phyloP scores from a whole-genome alignment of 768 basidiomycete species.

The Kwoniella dejecticola region DNA sequence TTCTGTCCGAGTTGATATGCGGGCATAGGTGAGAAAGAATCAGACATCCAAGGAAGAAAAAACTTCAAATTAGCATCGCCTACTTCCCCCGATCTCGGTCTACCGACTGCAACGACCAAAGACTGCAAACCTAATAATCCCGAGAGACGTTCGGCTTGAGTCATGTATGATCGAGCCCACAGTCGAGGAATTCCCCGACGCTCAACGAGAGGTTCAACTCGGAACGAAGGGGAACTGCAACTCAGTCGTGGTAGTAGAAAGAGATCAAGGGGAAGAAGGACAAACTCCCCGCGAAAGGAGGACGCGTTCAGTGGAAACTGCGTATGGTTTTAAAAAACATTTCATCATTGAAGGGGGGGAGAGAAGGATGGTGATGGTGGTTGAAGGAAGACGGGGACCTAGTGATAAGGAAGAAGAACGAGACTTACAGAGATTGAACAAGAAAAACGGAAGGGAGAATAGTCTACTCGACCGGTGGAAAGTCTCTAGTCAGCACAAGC shows the following conservation, averaged over 20 bases:
- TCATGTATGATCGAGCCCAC: slow-evolving; percentile 18
- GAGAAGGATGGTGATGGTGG: slow-evolving; percentile 2
- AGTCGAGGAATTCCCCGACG: slow-evolving; percentile 31
- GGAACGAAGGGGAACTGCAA: slow-evolving; percentile 35
- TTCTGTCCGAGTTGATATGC: slow-evolving; percentile 10
- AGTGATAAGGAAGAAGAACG: not conserved
- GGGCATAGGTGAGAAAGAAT: slow-evolving; percentile 19
- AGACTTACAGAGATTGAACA: slow-evolving; percentile 11
- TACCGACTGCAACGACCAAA: slow-evolving; percentile 30
- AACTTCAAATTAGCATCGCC: slow-evolving; percentile 55
- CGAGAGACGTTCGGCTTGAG: slow-evolving; percentile 14
- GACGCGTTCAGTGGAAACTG: slow-evolving; percentile 58
- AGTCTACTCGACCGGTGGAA: not conserved
- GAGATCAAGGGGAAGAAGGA: slow-evolving; percentile 24
- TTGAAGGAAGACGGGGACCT: not conserved
- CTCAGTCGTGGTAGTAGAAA: slow-evolving; percentile 35
- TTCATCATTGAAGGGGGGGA: slow-evolving; percentile 47
- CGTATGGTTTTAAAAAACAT: slow-evolving; percentile 56
- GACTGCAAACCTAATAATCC: slow-evolving; percentile 23
- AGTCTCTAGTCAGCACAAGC: slow-evolving; percentile 26
- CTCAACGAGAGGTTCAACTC: slow-evolving; percentile 50
- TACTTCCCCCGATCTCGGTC: slow-evolving; percentile 22
- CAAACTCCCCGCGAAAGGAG: slow-evolving; percentile 53
- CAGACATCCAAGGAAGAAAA: slow-evolving; percentile 58
- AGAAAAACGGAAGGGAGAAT: slow-evolving; percentile 10